phyloP scores from a whole-genome alignment of 352 stramenopile species.

The Globisporangium canariense region DNA sequence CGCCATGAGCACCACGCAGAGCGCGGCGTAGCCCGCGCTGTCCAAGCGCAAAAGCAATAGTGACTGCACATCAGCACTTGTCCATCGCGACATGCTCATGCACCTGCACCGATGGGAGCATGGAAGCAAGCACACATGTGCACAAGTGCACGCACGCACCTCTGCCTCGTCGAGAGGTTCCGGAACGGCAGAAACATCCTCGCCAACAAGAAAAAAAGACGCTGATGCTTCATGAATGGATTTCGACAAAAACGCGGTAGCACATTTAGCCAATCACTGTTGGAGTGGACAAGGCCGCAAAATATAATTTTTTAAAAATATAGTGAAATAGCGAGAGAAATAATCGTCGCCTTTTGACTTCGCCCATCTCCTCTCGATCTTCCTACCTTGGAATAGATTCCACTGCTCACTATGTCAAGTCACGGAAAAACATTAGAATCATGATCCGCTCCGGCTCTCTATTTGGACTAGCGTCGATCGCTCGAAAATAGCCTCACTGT shows the following conservation, averaged over 20 bases:
- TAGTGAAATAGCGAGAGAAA: too few species aligned
- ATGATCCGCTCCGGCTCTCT: not conserved
- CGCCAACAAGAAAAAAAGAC: too few species aligned
- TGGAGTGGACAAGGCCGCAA: too few species aligned
- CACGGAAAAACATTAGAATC: too few species aligned
- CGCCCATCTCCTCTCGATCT: too few species aligned
- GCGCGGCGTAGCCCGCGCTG: slow-evolving; percentile 54
- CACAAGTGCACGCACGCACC: slow-evolving; percentile 21
- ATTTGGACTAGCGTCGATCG: not conserved
- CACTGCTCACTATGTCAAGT: too few species aligned
- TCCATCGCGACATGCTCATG: not conserved
- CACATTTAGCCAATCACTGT: too few species aligned
- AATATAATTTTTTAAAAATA: too few species aligned
- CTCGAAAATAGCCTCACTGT: not conserved
- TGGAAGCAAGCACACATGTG: not conserved
- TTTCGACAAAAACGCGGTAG: too few species aligned
- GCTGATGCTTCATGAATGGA: too few species aligned
- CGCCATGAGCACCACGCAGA: slow-evolving; percentile 56
- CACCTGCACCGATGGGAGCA: not conserved
- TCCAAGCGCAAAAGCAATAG: slow-evolving; percentile 1
- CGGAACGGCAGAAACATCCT: slow-evolving; percentile 50
- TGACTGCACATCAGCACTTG: not conserved
- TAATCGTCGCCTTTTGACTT: too few species aligned
- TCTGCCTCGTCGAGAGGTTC: slow-evolving; percentile 57
- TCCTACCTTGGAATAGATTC: too few species aligned